phyloP scores from a whole-genome alignment of 164 flowering plant species.

The Malania oleifera region DNA sequence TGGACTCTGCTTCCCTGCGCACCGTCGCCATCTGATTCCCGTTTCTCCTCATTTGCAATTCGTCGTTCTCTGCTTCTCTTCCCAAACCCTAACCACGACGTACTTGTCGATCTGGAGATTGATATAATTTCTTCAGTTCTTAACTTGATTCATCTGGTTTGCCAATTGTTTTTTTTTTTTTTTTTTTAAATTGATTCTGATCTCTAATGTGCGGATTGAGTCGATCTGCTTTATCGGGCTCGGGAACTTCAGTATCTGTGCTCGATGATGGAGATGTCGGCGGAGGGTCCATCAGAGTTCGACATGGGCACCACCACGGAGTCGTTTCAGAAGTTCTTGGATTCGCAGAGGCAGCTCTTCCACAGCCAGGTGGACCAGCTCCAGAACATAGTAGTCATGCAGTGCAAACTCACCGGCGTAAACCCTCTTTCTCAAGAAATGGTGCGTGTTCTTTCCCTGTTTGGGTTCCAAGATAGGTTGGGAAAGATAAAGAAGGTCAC shows the following conservation, averaged over 20 bases:
- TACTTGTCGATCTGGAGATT: too few relatives aligned
- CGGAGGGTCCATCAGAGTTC: slow-evolving; percentile 37
- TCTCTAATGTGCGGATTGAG: slow-evolving; percentile 10
- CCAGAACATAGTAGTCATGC: slow-evolving; percentile 55
- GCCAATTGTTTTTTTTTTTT: too few relatives aligned
- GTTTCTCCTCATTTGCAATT: too few relatives aligned
- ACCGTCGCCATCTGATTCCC: too few relatives aligned
- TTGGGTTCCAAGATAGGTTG: too few relatives aligned
- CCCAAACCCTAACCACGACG: too few relatives aligned
- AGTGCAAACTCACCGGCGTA: slow-evolving; percentile 90
- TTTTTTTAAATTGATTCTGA: neutral
- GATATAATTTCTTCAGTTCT: too few relatives aligned
- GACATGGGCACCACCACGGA: slow-evolving; percentile 43
- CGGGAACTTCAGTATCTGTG: slow-evolving; percentile 1
- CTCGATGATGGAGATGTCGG: slow-evolving; percentile 35
- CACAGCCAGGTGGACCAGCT: slow-evolving; percentile 76
- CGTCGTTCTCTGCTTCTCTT: too few relatives aligned
- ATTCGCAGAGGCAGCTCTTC: slow-evolving; percentile 66
- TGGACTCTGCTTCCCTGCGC: too few relatives aligned
- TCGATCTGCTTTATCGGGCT: neutral
- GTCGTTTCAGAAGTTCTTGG: slow-evolving; percentile 49
- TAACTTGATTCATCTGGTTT: too few relatives aligned
- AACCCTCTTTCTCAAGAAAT: slow-evolving; percentile 97
- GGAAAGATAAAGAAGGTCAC: too few relatives aligned
- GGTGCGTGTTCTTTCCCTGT: slow-evolving; percentile 36